A percentile compares a stretch with the other conserved stretches of the same genome.
Conservation (phyloP, 2,329 filamentous ascomycete species). For the Aulographum hederae region DNA sequence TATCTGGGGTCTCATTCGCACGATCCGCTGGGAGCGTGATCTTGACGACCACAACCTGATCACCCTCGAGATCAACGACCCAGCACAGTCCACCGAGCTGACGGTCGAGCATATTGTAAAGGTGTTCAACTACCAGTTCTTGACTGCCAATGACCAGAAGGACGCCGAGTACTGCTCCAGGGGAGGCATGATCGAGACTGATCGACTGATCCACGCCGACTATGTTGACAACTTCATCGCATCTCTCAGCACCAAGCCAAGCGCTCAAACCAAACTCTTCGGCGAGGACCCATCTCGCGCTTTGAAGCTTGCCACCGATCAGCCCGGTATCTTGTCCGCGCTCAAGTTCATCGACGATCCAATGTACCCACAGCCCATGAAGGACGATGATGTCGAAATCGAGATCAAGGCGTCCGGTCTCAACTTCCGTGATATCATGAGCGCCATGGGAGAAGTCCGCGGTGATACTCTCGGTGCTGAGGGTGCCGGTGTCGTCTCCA, state of each 20-base stretch:
- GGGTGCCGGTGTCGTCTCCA: conserved; percentile 1
- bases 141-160: too few relatives aligned
- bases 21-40: too few relatives aligned
- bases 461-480: conserved; percentile 1
- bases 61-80: too few relatives aligned
- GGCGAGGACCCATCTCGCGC: not conserved
- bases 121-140: too few relatives aligned
- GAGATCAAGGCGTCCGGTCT: not conserved
- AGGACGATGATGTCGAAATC: not conserved
- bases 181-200: too few relatives aligned
- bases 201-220: not conserved
- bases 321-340: not conserved
- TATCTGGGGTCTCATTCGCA: too few relatives aligned
- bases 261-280: not conserved
- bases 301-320: not conserved
- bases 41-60: too few relatives aligned
- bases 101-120: too few relatives aligned
- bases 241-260: not conserved
- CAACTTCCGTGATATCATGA: conserved; percentile 1
- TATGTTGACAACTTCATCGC: not conserved
- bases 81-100: too few relatives aligned
- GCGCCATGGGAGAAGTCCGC: not conserved
- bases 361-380: not conserved
- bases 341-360: not conserved
- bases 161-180: too few relatives aligned